A percentile compares a stretch with the other conserved stretches of the same genome.
These are phyloP conservation scores for Candida odintsovae DNA, from an alignment of 805 yeast genomes.

Conservation along the genomic window DNA sequence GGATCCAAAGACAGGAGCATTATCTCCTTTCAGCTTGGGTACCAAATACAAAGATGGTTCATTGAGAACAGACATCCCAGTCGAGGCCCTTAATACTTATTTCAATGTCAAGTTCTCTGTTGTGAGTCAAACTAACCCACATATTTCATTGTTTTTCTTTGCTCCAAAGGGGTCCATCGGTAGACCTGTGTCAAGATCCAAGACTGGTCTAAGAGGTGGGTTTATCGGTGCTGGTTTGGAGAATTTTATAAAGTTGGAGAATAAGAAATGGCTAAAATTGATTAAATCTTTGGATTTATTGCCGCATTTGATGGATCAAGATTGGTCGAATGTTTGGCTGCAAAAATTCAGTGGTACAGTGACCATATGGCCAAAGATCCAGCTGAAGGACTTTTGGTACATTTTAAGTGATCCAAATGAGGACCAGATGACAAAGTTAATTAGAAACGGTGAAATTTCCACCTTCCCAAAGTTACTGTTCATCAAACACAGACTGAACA, in stretches of 20 bases:
- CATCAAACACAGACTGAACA: slow-evolving; percentile 53
- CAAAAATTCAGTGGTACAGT: slow-evolving; percentile 72
- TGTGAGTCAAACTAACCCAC: slow-evolving; percentile 82
- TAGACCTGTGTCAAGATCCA: slow-evolving; percentile 59
- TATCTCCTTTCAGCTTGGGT: slow-evolving; percentile 68
- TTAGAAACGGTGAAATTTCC: slow-evolving; percentile 56
- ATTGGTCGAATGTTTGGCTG: slow-evolving; percentile 74
- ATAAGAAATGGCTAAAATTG: slow-evolving; percentile 70
- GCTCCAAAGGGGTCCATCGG: slow-evolving; percentile 82
- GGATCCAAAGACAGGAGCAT: slow-evolving; percentile 28
- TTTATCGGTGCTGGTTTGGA: slow-evolving; percentile 69
- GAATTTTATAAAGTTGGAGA: slow-evolving; percentile 64
- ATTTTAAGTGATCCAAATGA: slow-evolving; percentile 66
- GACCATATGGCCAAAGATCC: slow-evolving; percentile 69
- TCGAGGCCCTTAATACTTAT: slow-evolving; percentile 65
- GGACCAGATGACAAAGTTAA: slow-evolving; percentile 47
- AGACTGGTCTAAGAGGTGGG: slow-evolving; percentile 69
- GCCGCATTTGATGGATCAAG: slow-evolving; percentile 66
- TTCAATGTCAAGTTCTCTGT: slow-evolving; percentile 71
- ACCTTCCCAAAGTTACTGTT: slow-evolving; percentile 64
- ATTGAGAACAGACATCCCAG: slow-evolving; percentile 71
- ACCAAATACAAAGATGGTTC: slow-evolving; percentile 75
- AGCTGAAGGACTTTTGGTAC: slow-evolving; percentile 51
- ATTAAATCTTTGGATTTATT: slow-evolving; percentile 58
- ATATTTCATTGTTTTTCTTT: slow-evolving; percentile 66